Evolutionary conservation across 2,329 filamentous ascomycete genomes (phyloP), one percentile per base, ranked within the genome.

Genomic region (Exophiala bonariae): DNA sequence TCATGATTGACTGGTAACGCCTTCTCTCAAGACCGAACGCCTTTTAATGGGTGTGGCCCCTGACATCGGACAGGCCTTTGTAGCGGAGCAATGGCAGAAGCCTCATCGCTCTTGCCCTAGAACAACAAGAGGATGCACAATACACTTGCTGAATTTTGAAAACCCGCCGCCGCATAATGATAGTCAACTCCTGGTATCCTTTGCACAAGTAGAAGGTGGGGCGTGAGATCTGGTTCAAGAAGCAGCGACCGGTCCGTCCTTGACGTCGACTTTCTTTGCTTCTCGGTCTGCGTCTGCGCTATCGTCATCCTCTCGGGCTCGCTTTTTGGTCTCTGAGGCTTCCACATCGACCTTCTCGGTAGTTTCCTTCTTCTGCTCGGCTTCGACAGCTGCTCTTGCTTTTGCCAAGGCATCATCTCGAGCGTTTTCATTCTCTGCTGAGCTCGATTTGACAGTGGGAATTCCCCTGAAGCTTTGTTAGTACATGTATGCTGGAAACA

Each of bases 241-340:
- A 4, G 36, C 43, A 18, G 40, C 11, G n/a, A 34, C 34, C 14
- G 41, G 45, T 26, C 55, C 55, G 22, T 49, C 66, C 63, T 73
- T 73, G 42, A 62, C 57, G 58, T 76, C 74, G 31, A 72, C 66
- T 61, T 77, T 78, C 65, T 78, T 77, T 18, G 68, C 59, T 16
- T 70, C 67, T 48, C 64, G 66, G 28, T 69, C 67, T 13, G 62
- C 65, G 23, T 62, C 66, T 37, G 53, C 54, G 9, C 59, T 63
- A 5, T 45, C 57, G 22, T 60, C 61, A 20, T 73, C 73, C 37
- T 75, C 73, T 17, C 70, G 69, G 28, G 63, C 57, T 37, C 74
- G 71, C 67, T 77, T 77, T 61, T 74, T 68, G 37, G 67, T 65
- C 34, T 56, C 50, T 13, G 49, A 41, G 10, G 48, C 38, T 23